Evolutionary conservation across 179 eudicot genomes (phyloP), one percentile per base, ranked within the genome.

Genomic region (Beta lomatogona): DNA sequence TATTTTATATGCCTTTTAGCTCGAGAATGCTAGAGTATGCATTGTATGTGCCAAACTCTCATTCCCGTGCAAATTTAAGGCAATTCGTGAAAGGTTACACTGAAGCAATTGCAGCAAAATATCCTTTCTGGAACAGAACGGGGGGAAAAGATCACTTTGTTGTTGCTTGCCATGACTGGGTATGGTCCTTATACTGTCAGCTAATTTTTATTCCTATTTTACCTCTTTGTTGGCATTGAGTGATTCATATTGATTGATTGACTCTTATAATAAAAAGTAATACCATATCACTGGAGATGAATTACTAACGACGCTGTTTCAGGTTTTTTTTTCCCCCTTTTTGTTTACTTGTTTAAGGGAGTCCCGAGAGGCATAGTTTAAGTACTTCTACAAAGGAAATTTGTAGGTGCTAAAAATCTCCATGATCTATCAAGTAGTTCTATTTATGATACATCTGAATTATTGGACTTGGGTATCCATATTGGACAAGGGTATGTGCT

Each of bases 121-220:
- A 94, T 74, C 89, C 91, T 28, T 94, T 91, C 80, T 94, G 95
- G 94, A 93, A 94, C 73, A 80, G 95, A 84, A 91, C 97, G 36
- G 91, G 92, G 46, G 97, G 98, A 44, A 85, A 90, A 3, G 97
- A 94, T 89, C 98, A 93, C 86, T 92, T 93, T 77, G 87, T 91
- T 75, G 98, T 85, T 77, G 97, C 97, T 60, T 94, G 98, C 85
- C 97, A 93, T 80, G 98, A 93, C 73, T 94, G 98, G 98, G 98
- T 94, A 89, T 79, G 85, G 50, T 73, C 57, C 61, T 25, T n/a
- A 58, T 76, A 41, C 54, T n/a, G 53, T 28, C 63, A 5, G 57
- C 80, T 52, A 53, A 5, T 67, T 75, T 75, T 48, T 22, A 36
- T 28, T 55, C 53, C 2, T 61, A 3, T 15, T 68, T 14, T 59